A percentile compares a stretch with the other conserved stretches of the same genome.
These are phyloP conservation scores for Trichaptum fuscoviolaceum DNA, from an alignment of 768 basidiomycete genomes.

Conservation along the genomic window DNA sequence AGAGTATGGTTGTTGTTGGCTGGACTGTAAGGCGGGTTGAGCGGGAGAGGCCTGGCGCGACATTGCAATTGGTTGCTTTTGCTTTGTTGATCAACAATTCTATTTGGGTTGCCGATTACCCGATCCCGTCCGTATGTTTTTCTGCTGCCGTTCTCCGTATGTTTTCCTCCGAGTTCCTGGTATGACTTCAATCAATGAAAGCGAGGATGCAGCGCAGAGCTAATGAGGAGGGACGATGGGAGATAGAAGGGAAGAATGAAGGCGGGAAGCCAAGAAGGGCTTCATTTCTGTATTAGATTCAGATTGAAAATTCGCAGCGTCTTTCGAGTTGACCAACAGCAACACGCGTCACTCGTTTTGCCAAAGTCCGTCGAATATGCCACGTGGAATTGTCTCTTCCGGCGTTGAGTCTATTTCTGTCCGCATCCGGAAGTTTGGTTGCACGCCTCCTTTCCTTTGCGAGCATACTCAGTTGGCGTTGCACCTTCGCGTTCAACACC, in stretches of 20 bases:
- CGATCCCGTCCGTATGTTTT: constrained; percentile 1
- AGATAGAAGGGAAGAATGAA: neutral
- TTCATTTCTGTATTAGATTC: constrained; percentile 1
- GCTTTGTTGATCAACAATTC: neutral
- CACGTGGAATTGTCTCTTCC: constrained; percentile 12
- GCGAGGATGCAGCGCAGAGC: neutral
- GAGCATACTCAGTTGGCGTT: neutral
- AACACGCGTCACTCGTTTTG: neutral
- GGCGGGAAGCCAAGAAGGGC: neutral
- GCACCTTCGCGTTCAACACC: neutral
- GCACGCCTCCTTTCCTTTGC: neutral
- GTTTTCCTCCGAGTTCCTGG: neutral
- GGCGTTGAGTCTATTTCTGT: constrained; percentile 33
- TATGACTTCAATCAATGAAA: neutral
- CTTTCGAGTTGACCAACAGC: constrained; percentile 1
- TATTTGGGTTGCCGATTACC: neutral
- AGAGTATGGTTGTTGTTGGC: neutral
- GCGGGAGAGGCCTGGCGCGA: constrained; percentile 58
- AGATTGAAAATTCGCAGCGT: neutral
- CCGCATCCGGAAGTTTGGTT: neutral
- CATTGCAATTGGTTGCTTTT: constrained; percentile 36
- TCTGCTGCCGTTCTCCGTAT: neutral
- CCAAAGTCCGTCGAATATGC: neutral
- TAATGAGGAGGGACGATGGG: neutral
- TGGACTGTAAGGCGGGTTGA: constrained; percentile 14